Base-by-base conservation (phyloP, 176 grass and related monocot genomes). In the Zea luxurians region DNA sequence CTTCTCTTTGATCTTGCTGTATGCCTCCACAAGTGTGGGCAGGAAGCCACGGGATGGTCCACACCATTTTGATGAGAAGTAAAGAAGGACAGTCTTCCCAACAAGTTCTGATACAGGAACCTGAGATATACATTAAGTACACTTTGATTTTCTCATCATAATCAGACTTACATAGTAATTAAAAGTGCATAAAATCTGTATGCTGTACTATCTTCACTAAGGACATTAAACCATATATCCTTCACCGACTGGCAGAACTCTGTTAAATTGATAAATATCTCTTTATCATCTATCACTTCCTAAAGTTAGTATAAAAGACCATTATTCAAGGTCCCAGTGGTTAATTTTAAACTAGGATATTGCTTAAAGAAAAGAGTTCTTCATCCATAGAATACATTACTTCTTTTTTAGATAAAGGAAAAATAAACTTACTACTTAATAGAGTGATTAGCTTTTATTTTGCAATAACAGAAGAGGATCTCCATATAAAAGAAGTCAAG, bases 41-140 rank as follows among this genome's bases (percentile, higher is more conserved):
- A 92, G 80, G 75, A 94, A 98, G 17, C 83, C 82, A 61, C 80
- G 91, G 74, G 91, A 93, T 65, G 89, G 80, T 36, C 72, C 77
- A 50, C 80, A 90, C 95, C 96, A 90, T 44, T 89, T 44, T 43
- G 95, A 89, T 36, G 91, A 90, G 79, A 98, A 98, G 88, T 98
- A 95, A 21, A 98, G 89, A 48, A 98, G 74, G 9, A 94, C 83
- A 42, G 89, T 98, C 81, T 98, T 98, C 13, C 96, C 87, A 5
- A 83, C 81, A 80, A 98, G 96, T 61, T 92, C 85, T 67, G 80
- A 83, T 49, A 94, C 85, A 47, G 83, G 74, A 80, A 98, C 83
- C 91, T 98, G 76, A 48, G 1, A 84, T 21, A 68, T 40, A 18
- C 15, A 75, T 54, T 48, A 68, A 50, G 18, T 38, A 71, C 16